phyloP scores from a whole-genome alignment of 2,329 filamentous ascomycete species.

The Chaetomium strumarium region DNA sequence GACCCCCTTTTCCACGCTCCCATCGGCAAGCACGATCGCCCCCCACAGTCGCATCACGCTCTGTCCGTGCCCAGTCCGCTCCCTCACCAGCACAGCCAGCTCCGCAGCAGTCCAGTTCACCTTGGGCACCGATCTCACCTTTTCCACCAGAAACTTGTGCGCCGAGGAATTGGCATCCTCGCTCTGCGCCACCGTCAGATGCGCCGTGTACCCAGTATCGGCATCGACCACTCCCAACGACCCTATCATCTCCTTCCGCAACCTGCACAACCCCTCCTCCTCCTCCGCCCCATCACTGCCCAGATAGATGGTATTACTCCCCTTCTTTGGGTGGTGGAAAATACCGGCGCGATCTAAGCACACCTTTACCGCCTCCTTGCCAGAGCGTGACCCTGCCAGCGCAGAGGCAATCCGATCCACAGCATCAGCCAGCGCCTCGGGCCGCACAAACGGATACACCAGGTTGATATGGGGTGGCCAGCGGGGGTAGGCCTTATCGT shows the following conservation, averaged over 20 bases:
- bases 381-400: background rate
- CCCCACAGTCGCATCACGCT: constrained; percentile 53
- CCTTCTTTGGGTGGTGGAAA: constrained; percentile 40
- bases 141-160: constrained; percentile 48
- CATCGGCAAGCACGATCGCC: constrained; percentile 34
- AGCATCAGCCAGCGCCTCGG: constrained; percentile 41
- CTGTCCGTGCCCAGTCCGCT: constrained; percentile 26
- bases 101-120: constrained; percentile 44
- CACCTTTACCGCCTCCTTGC: constrained; percentile 23
- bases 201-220: constrained; percentile 35
- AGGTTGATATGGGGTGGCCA: constrained; percentile 66
- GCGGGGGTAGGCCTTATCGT: constrained; percentile 54
- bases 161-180: constrained; percentile 38
- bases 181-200: constrained; percentile 58
- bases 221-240: constrained; percentile 30
- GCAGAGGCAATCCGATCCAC: constrained; percentile 32
- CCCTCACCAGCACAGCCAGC: constrained; percentile 49
- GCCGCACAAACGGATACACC: constrained; percentile 57
- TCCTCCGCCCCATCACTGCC: constrained; percentile 27
- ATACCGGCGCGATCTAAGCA: constrained; percentile 37
- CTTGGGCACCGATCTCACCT: constrained; percentile 42
- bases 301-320: constrained; percentile 46
- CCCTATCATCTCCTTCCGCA: constrained; percentile 33
- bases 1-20: constrained; percentile 23
- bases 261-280: constrained; percentile 24